A percentile compares a stretch with the other conserved stretches of the same genome.
Evolutionary conservation across 2,329 filamentous ascomycete species (phyloP).

Genomic region (Chrysoporthe austroafricana): DNA sequence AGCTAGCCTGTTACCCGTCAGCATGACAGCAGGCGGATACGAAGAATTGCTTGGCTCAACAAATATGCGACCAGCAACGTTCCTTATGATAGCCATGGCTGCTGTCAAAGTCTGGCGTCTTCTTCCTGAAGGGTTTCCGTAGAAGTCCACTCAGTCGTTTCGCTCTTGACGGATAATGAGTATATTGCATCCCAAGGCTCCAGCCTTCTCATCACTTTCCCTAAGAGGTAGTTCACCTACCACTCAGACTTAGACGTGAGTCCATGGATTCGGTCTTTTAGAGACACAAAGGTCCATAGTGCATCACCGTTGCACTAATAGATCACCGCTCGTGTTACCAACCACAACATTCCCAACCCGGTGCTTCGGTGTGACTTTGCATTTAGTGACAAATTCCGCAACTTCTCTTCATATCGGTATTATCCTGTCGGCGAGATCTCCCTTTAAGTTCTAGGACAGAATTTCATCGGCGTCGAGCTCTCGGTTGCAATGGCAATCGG

Average conservation of each 20-base stretch:
- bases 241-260: neutral
- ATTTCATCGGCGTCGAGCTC: neutral
- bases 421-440: neutral
- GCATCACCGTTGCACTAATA: neutral
- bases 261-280: too few relatives aligned
- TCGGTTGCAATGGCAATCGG: constrained; percentile 45
- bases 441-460: neutral
- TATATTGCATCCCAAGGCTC: neutral
- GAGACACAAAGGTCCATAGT: neutral
- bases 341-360: neutral
- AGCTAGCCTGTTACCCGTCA: neutral
- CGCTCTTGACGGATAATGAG: neutral
- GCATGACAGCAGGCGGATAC: constrained; percentile 1
- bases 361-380: too few relatives aligned
- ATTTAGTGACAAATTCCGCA: neutral
- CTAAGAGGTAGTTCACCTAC: neutral
- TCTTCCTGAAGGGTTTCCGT: neutral
- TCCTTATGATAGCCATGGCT: neutral
- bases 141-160: neutral
- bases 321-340: neutral
- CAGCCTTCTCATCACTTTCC: neutral
- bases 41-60: neutral
- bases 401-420: neutral
- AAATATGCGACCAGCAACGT: neutral
- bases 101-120: neutral